A percentile compares a stretch with the other conserved stretches of the same genome.
Evolutionary conservation across 2,329 filamentous ascomycete genomes (phyloP).

Genomic region (Curvularia spicifera): DNA sequence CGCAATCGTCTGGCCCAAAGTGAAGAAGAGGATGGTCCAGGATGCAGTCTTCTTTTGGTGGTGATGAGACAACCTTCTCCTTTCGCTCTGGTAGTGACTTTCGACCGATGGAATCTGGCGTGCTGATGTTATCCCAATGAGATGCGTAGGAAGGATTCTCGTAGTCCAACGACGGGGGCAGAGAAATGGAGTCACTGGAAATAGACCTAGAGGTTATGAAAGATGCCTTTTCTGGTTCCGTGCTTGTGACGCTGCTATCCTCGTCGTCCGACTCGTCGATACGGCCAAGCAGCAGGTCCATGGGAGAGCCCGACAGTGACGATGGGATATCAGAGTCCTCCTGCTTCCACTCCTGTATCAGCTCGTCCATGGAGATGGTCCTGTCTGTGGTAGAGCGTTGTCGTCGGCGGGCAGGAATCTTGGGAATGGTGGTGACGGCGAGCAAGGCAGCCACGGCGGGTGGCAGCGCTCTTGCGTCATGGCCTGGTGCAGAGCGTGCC

Average conservation of each 20-base stretch:
- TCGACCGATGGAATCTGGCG: slow-evolving; percentile 41
- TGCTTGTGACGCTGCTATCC: slow-evolving; percentile 51
- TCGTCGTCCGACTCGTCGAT: slow-evolving; percentile 56
- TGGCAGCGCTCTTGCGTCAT: slow-evolving; percentile 56
- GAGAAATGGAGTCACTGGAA: slow-evolving; percentile 64
- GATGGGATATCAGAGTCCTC: slow-evolving; percentile 51
- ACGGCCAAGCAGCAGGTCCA: slow-evolving; percentile 64
- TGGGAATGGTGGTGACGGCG: slow-evolving; percentile 65
- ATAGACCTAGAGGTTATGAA: slow-evolving; percentile 55
- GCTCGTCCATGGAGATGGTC: slow-evolving; percentile 62
- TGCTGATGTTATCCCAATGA: slow-evolving; percentile 46
- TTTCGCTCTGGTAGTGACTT: slow-evolving; percentile 48
- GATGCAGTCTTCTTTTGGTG: slow-evolving; percentile 60
- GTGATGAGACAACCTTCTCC: slow-evolving; percentile 56
- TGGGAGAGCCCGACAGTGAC: slow-evolving; percentile 53
- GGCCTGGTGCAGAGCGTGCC: slow-evolving; percentile 37
- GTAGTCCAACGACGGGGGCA: slow-evolving; percentile 52
- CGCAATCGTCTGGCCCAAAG: slow-evolving; percentile 43
- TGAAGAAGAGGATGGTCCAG: slow-evolving; percentile 64
- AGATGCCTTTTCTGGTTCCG: slow-evolving; percentile 53
- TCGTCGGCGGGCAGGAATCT: slow-evolving; percentile 52
- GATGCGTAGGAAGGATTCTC: slow-evolving; percentile 58
- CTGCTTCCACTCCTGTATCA: slow-evolving; percentile 62
- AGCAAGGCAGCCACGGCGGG: slow-evolving; percentile 64
- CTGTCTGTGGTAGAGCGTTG: slow-evolving; percentile 51